Conservation (phyloP, 2,329 filamentous ascomycete genomes). For the Madurella fahalii region DNA sequence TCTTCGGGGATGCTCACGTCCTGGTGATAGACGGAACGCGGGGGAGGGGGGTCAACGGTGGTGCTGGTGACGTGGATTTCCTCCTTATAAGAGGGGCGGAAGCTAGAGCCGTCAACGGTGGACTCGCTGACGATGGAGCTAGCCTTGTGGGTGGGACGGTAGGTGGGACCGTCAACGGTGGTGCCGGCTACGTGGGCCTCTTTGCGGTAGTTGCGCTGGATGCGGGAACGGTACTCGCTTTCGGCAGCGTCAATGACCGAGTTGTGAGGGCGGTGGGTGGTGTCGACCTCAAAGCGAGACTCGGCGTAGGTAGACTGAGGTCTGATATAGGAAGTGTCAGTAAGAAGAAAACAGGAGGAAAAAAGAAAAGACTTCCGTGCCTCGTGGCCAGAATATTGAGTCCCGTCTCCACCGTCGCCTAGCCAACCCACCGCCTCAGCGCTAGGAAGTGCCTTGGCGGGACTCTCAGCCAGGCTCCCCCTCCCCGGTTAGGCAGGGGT, state of each 20-base stretch:
- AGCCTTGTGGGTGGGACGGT: constrained; percentile 39
- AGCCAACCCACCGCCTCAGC: constrained; percentile 22
- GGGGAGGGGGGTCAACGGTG: constrained; percentile 44
- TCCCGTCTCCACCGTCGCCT: constrained; percentile 15
- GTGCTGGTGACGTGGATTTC: constrained; percentile 49
- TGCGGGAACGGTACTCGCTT: constrained; percentile 61
- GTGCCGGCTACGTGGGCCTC: constrained; percentile 34
- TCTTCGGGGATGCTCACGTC: constrained; percentile 60
- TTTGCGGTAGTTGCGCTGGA: constrained; percentile 48
- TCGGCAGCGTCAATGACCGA: constrained; percentile 60
- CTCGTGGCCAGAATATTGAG: too few relatives aligned
- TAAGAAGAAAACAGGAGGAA: constrained; percentile 20
- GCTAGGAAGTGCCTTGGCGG: constrained; percentile 15
- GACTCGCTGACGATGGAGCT: constrained; percentile 36
- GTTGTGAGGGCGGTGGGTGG: constrained; percentile 43
- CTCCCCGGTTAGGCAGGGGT: background rate
- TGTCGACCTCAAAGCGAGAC: constrained; percentile 63
- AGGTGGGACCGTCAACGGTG: constrained; percentile 34
- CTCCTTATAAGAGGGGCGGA: constrained; percentile 39
- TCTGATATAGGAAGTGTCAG: constrained; percentile 27
- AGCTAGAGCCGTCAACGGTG: constrained; percentile 33
- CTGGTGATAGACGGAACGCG: constrained; percentile 48
- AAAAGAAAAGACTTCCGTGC: constrained; percentile 4
- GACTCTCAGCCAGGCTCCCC: constrained; percentile 9
- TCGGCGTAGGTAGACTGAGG: constrained; percentile 51